These are phyloP conservation scores for Alternaria dauci DNA, from an alignment of 2,329 filamentous ascomycete species.

Conservation along the genomic window DNA sequence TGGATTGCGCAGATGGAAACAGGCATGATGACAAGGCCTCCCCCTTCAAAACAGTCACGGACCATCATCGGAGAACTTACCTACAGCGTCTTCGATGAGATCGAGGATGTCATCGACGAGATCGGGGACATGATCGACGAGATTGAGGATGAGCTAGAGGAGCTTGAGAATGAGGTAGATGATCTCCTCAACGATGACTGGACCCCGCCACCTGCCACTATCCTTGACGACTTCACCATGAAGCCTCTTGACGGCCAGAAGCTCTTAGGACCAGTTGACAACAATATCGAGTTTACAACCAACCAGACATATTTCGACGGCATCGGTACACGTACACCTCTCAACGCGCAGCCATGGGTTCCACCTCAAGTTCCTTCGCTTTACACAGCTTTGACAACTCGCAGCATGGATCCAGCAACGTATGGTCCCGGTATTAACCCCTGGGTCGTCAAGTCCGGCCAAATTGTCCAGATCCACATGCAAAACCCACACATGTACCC, in stretches of 20 bases:
- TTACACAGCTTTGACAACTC: constrained; percentile 73
- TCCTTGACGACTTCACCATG: constrained; percentile 75
- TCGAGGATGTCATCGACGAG: not conserved
- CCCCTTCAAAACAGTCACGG: constrained; percentile 25
- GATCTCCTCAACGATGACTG: constrained; percentile 61
- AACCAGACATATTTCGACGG: constrained; percentile 68
- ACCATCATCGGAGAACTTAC: constrained; percentile 27
- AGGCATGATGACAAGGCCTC: constrained; percentile 55
- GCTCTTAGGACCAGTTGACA: constrained; percentile 67
- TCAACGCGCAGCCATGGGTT: constrained; percentile 73
- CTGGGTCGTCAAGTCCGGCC: constrained; percentile 39
- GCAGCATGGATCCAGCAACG: constrained; percentile 54
- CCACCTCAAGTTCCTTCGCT: constrained; percentile 77
- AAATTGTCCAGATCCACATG: constrained; percentile 54
- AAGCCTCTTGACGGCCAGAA: constrained; percentile 71
- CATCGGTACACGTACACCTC: constrained; percentile 61
- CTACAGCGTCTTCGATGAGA: constrained; percentile 19
- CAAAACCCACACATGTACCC: constrained; percentile 40
- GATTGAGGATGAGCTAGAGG: not conserved
- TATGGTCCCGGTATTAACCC: constrained; percentile 36
- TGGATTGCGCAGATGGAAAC: constrained; percentile 63
- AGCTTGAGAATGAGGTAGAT: constrained; percentile 64
- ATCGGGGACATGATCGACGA: constrained; percentile 46
- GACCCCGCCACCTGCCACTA: constrained; percentile 60
- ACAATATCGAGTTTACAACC: constrained; percentile 65